Evolutionary conservation across 805 yeast genomes (phyloP).

Genomic region (Clavispora asparagi): DNA sequence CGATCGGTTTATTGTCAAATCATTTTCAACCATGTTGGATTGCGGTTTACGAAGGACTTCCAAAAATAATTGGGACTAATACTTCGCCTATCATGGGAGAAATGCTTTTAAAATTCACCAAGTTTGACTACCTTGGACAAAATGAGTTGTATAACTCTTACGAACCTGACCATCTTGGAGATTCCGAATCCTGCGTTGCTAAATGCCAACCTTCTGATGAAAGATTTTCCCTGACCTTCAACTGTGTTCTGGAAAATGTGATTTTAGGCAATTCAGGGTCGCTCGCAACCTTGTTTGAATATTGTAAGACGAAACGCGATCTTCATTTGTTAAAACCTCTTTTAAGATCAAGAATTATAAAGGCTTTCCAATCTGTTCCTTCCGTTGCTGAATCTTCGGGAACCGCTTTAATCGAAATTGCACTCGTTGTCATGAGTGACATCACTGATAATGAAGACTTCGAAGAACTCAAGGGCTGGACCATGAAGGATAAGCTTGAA

Average conservation of each 20-base stretch:
- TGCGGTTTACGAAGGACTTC: constrained; percentile 60
- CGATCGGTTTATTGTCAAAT: constrained; percentile 62
- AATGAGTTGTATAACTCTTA: constrained; percentile 8
- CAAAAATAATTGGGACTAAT: constrained; percentile 29
- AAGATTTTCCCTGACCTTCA: constrained; percentile 40
- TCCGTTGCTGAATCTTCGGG: constrained; percentile 64
- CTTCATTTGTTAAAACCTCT: constrained; percentile 36
- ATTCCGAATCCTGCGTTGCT: constrained; percentile 7
- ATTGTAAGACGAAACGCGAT: constrained; percentile 32
- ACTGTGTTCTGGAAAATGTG: constrained; percentile 17
- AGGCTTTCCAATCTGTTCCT: constrained; percentile 55
- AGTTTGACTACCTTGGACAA: constrained; percentile 18
- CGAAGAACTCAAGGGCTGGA: constrained; percentile 28
- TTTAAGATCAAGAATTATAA: constrained; percentile 52
- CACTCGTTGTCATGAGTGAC: constrained; percentile 32
- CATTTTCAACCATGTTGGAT: constrained; percentile 85
- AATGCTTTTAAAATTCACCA: constrained; percentile 34
- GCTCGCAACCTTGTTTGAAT: constrained; percentile 32
- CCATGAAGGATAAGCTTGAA: constrained; percentile 48
- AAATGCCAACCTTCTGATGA: constrained; percentile 43
- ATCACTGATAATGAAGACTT: constrained; percentile 18
- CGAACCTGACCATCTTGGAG: constrained; percentile 1
- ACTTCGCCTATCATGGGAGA: constrained; percentile 52
- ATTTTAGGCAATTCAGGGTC: constrained; percentile 27
- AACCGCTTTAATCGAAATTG: constrained; percentile 48